Base-by-base conservation (phyloP, 768 basidiomycete genomes). In the Trichaptum fuscoviolaceum region DNA sequence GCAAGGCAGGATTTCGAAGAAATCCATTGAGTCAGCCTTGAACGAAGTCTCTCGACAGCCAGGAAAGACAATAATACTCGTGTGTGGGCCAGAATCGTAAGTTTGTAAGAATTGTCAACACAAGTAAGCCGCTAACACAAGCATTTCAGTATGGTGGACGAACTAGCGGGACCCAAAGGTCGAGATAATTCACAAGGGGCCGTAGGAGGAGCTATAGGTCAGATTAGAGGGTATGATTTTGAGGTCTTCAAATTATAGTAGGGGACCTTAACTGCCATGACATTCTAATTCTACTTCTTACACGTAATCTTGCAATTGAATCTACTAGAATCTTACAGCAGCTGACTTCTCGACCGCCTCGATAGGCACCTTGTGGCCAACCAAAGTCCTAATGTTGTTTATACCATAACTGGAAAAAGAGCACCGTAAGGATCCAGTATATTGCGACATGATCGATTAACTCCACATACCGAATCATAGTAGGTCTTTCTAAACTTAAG, bases 281-380 rank as follows among this genome's bases (percentile, higher is more conserved):
- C 20, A 15, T 6, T 52, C 42, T 15, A 15, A 4, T 52, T 52
- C 42, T 52, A 52, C 10, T 20, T 52, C 42, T 12, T 52, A 52
- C 42, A 52, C 20, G 10, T 34, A 59, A 58, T 61, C 23, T 61
- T 25, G 25, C 30, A 57, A 59, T 23, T 66, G 52, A 57, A 34
- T 65, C 62, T 63, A 68, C 77, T 87, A 96, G 80, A 97, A 92
- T 80, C 93, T 87, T 18, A 97, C 95, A 6, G 96, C 95, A 0
- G 95, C 86, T 26, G 93, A 89, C 74, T 88, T 90, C 77, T 95
- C 94, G 68, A 97, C 90, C 63, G 82, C 85, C 69, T 95, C 95
- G 73, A 97, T 85, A 61, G 93, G 89, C 12, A 93, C 93, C 80
- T 99, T 99, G 82, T 99, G 97, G 18, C 97, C 97, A 60, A 99